Percentiles rank a stretch among this genome's conserved stretches.
phyloP scores from a whole-genome alignment of 345 rosid genomes.

The Eucalyptus cloeziana region DNA sequence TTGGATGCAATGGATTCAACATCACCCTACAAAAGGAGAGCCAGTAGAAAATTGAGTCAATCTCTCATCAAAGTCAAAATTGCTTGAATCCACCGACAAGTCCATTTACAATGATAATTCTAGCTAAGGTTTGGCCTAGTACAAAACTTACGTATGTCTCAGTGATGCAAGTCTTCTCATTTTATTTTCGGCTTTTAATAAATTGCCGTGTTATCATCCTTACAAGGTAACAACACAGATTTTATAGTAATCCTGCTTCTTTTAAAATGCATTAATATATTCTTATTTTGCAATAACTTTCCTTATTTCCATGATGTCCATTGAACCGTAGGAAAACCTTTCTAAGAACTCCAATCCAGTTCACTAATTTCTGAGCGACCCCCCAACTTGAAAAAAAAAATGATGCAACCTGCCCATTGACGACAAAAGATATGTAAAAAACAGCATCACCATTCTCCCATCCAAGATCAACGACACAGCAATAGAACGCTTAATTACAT shows the following conservation, averaged over 20 bases:
- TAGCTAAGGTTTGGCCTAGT: not conserved
- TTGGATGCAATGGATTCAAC: slow-evolving; percentile 98
- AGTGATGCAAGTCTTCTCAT: not conserved
- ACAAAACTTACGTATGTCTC: not conserved
- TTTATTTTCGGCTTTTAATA: not conserved
- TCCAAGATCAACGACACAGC: not conserved
- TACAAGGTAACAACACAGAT: not conserved
- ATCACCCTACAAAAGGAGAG: slow-evolving; percentile 49
- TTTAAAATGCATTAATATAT: not conserved
- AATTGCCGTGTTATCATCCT: not conserved
- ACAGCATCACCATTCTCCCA: not conserved
- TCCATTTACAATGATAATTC: not conserved
- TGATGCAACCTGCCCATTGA: not conserved
- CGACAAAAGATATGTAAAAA: not conserved
- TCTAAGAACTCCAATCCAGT: not conserved
- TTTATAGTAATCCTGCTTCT: not conserved
- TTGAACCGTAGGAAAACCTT: not conserved
- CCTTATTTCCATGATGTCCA: not conserved
- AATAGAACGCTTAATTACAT: not conserved
- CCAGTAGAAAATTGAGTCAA: not conserved
- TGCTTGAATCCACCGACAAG: not conserved
- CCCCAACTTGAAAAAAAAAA: not conserved
- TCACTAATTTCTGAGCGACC: not conserved
- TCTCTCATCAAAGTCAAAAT: not conserved
- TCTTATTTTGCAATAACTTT: not conserved